phyloP scores from a whole-genome alignment of 148 eudicot genomes.

The Vaccinium darrowii region DNA sequence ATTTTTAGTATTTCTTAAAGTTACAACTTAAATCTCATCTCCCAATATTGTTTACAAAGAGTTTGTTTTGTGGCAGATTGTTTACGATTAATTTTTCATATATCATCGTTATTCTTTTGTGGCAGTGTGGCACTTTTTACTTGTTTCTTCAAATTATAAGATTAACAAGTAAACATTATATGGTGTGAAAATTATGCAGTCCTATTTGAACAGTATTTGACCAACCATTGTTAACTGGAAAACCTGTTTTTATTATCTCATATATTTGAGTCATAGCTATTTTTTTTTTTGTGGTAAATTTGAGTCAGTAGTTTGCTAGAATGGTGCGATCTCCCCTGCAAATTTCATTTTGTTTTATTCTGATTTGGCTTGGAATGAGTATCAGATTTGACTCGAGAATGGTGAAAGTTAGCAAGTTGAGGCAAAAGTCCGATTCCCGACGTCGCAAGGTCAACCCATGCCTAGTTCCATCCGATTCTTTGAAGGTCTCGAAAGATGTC shows the following conservation, averaged over 20 bases:
- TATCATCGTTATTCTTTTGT: neutral
- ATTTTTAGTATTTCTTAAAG: neutral
- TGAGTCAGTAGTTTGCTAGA: neutral
- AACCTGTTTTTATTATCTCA: neutral
- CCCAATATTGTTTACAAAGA: neutral
- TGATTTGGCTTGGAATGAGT: conserved; percentile 15
- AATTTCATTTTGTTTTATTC: conserved; percentile 1
- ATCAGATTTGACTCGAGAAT: conserved; percentile 39
- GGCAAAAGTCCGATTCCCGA: conserved; percentile 32
- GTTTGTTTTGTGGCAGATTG: neutral
- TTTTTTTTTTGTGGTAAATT: neutral
- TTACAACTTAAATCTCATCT: neutral
- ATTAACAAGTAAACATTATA: neutral
- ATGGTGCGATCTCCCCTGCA: neutral
- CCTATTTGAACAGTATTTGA: neutral
- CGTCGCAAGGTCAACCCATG: conserved; percentile 24
- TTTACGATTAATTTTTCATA: neutral
- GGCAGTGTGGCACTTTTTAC: neutral
- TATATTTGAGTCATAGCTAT: neutral
- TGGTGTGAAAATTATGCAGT: neutral
- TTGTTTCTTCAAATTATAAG: neutral
- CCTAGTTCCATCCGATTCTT: conserved; percentile 36
- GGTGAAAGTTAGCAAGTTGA: conserved; percentile 59
- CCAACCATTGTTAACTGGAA: neutral
- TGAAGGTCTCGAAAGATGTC: conserved; percentile 42